Percentiles rank a stretch among this genome's conserved stretches.
phyloP scores from a whole-genome alignment of 2,329 filamentous ascomycete species.

The Zymoseptoria ardabiliae region DNA sequence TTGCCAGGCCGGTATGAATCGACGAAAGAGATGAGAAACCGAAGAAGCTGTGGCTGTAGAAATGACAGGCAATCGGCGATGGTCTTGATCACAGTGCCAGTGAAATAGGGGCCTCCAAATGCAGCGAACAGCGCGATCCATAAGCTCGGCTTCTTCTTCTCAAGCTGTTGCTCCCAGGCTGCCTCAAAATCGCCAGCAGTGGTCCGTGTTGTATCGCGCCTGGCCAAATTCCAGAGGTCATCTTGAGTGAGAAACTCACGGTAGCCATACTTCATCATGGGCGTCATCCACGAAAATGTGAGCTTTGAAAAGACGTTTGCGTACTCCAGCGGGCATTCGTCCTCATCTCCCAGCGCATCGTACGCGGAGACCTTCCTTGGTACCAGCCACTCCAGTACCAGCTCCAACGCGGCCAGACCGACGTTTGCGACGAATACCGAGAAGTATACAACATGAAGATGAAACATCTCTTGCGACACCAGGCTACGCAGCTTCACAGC shows the following conservation, averaged over 20 bases:
- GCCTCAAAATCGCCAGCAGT: constrained; percentile 64
- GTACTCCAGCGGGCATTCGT: constrained; percentile 77
- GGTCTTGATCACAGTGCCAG: constrained; percentile 81
- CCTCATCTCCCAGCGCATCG: constrained; percentile 58
- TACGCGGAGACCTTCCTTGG: constrained; percentile 69
- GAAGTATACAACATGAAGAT: constrained; percentile 64
- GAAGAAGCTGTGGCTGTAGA: constrained; percentile 81
- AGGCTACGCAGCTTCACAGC: constrained; percentile 80
- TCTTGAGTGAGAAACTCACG: constrained; percentile 86
- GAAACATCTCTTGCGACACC: constrained; percentile 67
- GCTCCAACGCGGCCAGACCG: constrained; percentile 62
- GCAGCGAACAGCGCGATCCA: constrained; percentile 80
- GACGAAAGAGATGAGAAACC: constrained; percentile 76
- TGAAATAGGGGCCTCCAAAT: constrained; percentile 76
- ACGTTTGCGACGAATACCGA: constrained; percentile 65
- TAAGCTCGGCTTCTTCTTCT: constrained; percentile 66
- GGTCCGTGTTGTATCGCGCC: constrained; percentile 66
- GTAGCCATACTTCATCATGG: constrained; percentile 93
- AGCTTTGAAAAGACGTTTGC: constrained; percentile 88
- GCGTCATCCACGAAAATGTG: constrained; percentile 98
- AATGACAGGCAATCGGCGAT: constrained; percentile 81
- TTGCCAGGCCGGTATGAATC: constrained; percentile 60
- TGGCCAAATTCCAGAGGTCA: constrained; percentile 87
- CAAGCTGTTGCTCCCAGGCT: constrained; percentile 69
- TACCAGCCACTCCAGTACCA: constrained; percentile 76